Evolutionary conservation across 805 yeast species (phyloP).

Genomic region (Cyberlindnera japonica): DNA sequence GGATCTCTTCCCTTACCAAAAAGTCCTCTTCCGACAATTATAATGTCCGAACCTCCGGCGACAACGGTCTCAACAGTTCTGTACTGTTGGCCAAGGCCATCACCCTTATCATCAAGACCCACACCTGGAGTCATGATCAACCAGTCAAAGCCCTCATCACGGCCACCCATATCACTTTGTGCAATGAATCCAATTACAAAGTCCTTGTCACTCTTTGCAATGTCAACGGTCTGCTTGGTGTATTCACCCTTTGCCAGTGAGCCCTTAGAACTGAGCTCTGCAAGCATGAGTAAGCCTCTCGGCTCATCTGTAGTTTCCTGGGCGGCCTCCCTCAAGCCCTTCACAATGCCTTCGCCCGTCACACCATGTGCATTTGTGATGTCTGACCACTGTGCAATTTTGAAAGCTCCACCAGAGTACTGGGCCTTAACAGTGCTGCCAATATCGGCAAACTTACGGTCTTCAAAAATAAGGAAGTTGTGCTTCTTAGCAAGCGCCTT

Average conservation of each 20-base stretch:
- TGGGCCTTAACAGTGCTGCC: conserved; percentile 97
- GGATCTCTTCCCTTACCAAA: conserved; percentile 96
- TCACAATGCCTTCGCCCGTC: conserved; percentile 90
- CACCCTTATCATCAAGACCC: conserved; percentile 95
- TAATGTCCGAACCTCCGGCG: conserved; percentile 83
- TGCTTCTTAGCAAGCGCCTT: conserved; percentile 71
- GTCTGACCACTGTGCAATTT: conserved; percentile 92
- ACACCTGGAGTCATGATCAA: conserved; percentile 97
- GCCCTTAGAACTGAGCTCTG: conserved; percentile 92
- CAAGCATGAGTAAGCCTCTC: conserved; percentile 90
- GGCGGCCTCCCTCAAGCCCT: conserved; percentile 81
- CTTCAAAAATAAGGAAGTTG: conserved; percentile 90
- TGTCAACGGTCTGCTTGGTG: conserved; percentile 81
- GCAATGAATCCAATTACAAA: conserved; percentile 98
- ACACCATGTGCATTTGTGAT: conserved; percentile 98
- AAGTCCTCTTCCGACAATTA: conserved; percentile 97
- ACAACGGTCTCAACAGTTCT: conserved; percentile 87
- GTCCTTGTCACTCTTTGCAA: conserved; percentile 80
- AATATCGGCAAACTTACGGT: conserved; percentile 96
- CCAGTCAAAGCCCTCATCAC: conserved; percentile 89
- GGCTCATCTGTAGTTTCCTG: conserved; percentile 65
- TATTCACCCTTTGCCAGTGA: conserved; percentile 91
- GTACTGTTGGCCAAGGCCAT: conserved; percentile 93
- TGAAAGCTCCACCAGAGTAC: conserved; percentile 84
- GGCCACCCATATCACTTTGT: conserved; percentile 81